Conservation (phyloP, 345 rosid species). For the Populus davidiana region DNA sequence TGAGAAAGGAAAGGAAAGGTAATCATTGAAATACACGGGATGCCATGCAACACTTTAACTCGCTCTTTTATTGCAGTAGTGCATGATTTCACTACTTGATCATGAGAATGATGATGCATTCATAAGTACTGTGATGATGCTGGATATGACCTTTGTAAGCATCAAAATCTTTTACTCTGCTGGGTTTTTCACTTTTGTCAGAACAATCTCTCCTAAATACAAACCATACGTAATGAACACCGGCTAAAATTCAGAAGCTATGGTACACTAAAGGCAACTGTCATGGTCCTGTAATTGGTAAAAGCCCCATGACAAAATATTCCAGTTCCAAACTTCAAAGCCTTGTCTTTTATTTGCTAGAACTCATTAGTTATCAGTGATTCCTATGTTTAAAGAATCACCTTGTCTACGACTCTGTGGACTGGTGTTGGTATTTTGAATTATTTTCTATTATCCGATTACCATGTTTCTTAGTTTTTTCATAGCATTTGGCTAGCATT, state of each 20-base stretch:
- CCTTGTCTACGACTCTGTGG: not conserved
- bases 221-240: not conserved
- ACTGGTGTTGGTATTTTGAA: not conserved
- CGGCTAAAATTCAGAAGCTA: not conserved
- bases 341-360: not conserved
- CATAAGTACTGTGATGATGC: not conserved
- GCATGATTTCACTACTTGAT: not conserved
- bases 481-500: not conserved
- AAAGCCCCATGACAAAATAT: not conserved
- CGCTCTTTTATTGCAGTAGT: not conserved
- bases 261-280: not conserved
- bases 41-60: not conserved
- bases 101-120: not conserved
- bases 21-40: not conserved
- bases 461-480: not conserved
- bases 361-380: not conserved
- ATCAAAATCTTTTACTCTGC: not conserved
- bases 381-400: not conserved
- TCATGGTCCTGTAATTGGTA: not conserved
- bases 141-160: not conserved
- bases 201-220: not conserved
- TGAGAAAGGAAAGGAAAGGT: slow-evolving; percentile 1
- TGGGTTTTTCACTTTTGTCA: not conserved
- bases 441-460: not conserved
- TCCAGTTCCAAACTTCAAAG: not conserved